These are phyloP conservation scores for Meredithiella fracta DNA, from an alignment of 2,329 filamentous ascomycete genomes.

Conservation along the genomic window DNA sequence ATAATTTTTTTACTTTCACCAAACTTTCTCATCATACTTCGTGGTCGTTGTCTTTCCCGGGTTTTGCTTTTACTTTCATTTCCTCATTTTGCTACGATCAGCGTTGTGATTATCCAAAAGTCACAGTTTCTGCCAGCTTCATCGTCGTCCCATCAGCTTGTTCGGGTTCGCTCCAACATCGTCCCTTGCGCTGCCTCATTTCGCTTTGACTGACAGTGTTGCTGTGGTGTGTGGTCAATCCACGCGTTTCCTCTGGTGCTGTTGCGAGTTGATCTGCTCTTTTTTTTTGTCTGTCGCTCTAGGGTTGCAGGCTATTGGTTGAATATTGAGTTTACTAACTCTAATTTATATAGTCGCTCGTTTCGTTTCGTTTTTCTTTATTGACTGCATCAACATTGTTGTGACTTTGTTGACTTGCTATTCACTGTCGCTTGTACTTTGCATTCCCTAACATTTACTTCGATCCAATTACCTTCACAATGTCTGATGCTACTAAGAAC, in stretches of 20 bases:
- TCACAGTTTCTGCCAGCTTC: too few relatives aligned
- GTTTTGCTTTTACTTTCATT: too few relatives aligned
- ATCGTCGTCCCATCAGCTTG: neutral
- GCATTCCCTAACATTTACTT: neutral
- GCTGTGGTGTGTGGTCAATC: neutral
- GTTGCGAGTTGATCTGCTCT: neutral
- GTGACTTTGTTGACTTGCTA: neutral
- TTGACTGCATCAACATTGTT: neutral
- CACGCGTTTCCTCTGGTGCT: neutral
- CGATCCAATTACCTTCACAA: neutral
- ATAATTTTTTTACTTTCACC: neutral
- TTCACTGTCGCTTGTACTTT: neutral
- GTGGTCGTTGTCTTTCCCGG: too few relatives aligned
- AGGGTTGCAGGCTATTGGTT: too few relatives aligned
- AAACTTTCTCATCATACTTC: too few relatives aligned
- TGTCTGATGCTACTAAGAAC: conserved; percentile 8
- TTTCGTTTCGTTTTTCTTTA: conserved; percentile 3
- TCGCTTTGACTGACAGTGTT: neutral
- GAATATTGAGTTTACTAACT: neutral
- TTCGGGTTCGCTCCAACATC: neutral
- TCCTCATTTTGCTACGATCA: too few relatives aligned
- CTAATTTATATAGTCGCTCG: neutral
- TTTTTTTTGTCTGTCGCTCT: too few relatives aligned
- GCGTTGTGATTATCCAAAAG: too few relatives aligned
- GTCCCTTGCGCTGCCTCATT: neutral